Evolutionary conservation across 768 basidiomycete species (phyloP).

Genomic region (Boletus reticuloceps): DNA sequence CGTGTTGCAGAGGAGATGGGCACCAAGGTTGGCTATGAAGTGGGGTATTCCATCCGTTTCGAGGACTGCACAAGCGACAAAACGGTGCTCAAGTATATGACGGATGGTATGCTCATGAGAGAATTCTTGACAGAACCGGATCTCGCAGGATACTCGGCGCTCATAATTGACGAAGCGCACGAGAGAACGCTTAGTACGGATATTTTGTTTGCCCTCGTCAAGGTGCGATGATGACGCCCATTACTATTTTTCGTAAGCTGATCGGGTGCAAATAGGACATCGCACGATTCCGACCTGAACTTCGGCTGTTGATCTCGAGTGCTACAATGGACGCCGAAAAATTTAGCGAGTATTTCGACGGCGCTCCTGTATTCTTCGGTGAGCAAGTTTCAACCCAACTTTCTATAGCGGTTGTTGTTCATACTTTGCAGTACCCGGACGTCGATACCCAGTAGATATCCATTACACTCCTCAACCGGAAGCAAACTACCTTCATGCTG

Average conservation of each 20-base stretch:
- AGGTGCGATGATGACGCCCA: constrained; percentile 59
- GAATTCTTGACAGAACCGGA: constrained; percentile 98
- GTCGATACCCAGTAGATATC: constrained; percentile 96
- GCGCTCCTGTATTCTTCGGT: constrained; percentile 94
- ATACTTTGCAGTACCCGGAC: constrained; percentile 76
- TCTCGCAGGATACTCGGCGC: constrained; percentile 87
- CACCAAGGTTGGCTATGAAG: constrained; percentile 93
- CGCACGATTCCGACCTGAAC: constrained; percentile 91
- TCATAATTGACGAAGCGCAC: constrained; percentile 99
- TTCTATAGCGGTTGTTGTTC: not conserved
- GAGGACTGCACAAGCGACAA: constrained; percentile 99
- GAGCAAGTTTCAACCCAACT: constrained; percentile 23
- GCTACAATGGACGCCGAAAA: constrained; percentile 98
- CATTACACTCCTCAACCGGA: constrained; percentile 99
- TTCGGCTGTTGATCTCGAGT: constrained; percentile 89
- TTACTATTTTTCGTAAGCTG: constrained; percentile 20
- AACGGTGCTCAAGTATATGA: constrained; percentile 99
- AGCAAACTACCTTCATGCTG: constrained; percentile 97
- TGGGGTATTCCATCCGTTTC: constrained; percentile 99
- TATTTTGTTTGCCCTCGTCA: constrained; percentile 96
- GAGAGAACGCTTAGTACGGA: constrained; percentile 98
- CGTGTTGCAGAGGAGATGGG: constrained; percentile 99
- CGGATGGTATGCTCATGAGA: constrained; percentile 96
- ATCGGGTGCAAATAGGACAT: constrained; percentile 66
- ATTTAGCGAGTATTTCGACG: constrained; percentile 96